phyloP scores from a whole-genome alignment of 768 basidiomycete species.

The Chalciporus piperatus region DNA sequence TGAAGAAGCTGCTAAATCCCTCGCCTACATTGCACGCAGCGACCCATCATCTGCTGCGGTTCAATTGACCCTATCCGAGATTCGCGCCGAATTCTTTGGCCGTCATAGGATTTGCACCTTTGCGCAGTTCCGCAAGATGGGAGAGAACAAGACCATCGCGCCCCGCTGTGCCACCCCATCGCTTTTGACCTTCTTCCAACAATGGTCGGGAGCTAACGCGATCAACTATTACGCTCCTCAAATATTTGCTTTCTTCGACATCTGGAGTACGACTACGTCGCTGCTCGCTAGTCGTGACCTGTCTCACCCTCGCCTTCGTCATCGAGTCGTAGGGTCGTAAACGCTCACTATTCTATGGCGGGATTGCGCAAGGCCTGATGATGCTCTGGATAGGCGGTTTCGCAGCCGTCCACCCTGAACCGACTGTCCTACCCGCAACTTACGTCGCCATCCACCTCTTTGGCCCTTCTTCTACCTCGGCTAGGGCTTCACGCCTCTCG shows the following conservation, averaged over 20 bases:
- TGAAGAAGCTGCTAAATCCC: slow-evolving; percentile 33
- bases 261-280: slow-evolving; percentile 30
- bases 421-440: slow-evolving; percentile 25
- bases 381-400: slow-evolving; percentile 40
- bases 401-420: slow-evolving; percentile 28
- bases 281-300: slow-evolving; percentile 35
- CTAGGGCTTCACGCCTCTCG: slow-evolving; percentile 33
- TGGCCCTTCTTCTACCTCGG: slow-evolving; percentile 36
- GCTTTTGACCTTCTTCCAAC: slow-evolving; percentile 36
- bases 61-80: slow-evolving; percentile 32
- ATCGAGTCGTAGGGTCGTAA: slow-evolving; percentile 41
- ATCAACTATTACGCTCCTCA: slow-evolving; percentile 41
- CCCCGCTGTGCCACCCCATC: slow-evolving; percentile 33
- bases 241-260: slow-evolving; percentile 36
- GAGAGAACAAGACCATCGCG: slow-evolving; percentile 27
- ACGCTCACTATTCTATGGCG: slow-evolving; percentile 34
- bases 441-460: slow-evolving; percentile 38
- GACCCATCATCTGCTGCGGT: slow-evolving; percentile 27
- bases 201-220: slow-evolving; percentile 42
- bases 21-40: slow-evolving; percentile 27
- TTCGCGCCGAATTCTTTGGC: slow-evolving; percentile 34
- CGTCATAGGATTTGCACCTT: slow-evolving; percentile 24
- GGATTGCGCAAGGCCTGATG: slow-evolving; percentile 32
- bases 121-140: slow-evolving; percentile 34
- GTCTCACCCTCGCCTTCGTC: slow-evolving; percentile 33